Evolutionary conservation across 305 asterid genomes (phyloP).

Genomic region (Plantago coronopus): DNA sequence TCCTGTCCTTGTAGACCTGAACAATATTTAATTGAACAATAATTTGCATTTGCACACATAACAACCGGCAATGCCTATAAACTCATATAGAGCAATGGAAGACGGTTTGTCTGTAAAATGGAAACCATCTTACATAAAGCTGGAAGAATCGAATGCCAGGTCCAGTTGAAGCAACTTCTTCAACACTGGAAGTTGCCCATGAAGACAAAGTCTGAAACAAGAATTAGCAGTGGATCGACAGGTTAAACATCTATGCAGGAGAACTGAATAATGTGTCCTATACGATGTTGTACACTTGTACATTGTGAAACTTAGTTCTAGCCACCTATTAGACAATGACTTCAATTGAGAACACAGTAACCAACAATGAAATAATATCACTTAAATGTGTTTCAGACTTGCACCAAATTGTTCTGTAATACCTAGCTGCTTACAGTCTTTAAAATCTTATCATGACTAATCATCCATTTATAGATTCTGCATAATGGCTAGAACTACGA

Average conservation of each 20-base stretch:
- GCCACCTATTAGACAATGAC: neutral
- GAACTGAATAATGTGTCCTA: neutral
- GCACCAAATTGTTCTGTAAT: neutral
- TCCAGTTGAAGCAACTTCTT: conserved; percentile 96
- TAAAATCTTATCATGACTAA: neutral
- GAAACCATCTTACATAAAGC: conserved; percentile 63
- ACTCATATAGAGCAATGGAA: neutral
- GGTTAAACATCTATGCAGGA: neutral
- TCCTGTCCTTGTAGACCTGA: conserved; percentile 88
- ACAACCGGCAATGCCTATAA: neutral
- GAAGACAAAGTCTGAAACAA: conserved; percentile 78
- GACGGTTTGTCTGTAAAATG: neutral
- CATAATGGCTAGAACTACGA: too few species aligned
- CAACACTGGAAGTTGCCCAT: conserved; percentile 96
- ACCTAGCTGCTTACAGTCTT: neutral
- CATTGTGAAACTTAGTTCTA: too few species aligned
- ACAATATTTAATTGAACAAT: conserved; percentile 17
- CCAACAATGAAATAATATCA: neutral
- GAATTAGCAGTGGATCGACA: conserved; percentile 12
- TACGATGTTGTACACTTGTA: too few species aligned
- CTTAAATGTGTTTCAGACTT: neutral
- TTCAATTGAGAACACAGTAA: neutral
- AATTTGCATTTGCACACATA: neutral
- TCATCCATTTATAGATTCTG: neutral
- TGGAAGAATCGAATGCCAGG: conserved; percentile 95